Conservation (phyloP, 225 moss, liverwort and hornwort genomes). For the Bryoerythrophyllum caledonicum region DNA sequence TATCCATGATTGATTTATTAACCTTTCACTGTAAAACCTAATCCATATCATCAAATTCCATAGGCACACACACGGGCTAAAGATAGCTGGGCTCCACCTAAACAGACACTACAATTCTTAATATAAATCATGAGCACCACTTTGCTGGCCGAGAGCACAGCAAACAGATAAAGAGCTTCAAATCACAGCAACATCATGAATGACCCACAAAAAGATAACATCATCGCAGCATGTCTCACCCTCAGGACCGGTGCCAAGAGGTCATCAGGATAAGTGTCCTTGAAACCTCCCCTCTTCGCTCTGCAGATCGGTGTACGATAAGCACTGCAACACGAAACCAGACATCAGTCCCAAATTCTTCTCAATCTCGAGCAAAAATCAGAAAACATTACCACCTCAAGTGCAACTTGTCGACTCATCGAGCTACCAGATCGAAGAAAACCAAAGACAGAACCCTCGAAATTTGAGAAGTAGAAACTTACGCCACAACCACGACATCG, state of each 20-base stretch:
- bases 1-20: background rate
- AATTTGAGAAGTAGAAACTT: slow-evolving; percentile 20
- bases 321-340: slow-evolving; percentile 26
- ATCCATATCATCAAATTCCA: background rate
- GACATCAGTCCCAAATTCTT: slow-evolving; percentile 13
- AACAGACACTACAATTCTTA: background rate
- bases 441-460: background rate
- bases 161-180: background rate
- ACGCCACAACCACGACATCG: slow-evolving; percentile 61
- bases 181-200: background rate
- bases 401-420: background rate
- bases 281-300: slow-evolving; percentile 77
- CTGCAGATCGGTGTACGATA: slow-evolving; percentile 56
- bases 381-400: background rate
- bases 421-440: background rate
- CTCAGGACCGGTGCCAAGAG: slow-evolving; percentile 75
- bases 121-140: background rate
- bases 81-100: background rate
- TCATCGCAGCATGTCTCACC: slow-evolving; percentile 29
- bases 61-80: background rate
- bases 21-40: background rate
- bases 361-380: background rate
- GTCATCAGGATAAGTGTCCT: slow-evolving; percentile 84
- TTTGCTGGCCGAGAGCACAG: slow-evolving; percentile 5
- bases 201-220: background rate